Conservation (phyloP, 2,329 filamentous ascomycete species). For the Arachnomyces sp. region DNA sequence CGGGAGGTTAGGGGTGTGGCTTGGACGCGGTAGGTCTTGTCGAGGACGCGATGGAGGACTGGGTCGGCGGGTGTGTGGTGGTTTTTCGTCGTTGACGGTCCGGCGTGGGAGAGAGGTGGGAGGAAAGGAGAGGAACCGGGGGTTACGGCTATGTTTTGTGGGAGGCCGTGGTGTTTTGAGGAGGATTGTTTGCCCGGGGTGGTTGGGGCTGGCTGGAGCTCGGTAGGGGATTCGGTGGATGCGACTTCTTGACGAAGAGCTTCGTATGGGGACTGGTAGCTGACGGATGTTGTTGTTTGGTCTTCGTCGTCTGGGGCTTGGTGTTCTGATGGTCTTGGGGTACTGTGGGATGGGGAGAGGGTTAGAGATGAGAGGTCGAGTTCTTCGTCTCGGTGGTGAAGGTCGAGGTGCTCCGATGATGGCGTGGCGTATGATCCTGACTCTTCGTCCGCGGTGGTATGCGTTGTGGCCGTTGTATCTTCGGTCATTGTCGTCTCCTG, state of each 20-base stretch:
- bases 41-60: constrained; percentile 80
- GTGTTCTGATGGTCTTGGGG: constrained; percentile 31
- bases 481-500: constrained; percentile 46
- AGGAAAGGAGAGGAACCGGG: constrained; percentile 52
- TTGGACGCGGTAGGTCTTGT: constrained; percentile 91
- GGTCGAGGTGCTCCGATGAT: constrained; percentile 25
- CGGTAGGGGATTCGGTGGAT: constrained; percentile 30
- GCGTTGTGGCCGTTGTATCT: constrained; percentile 48
- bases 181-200: constrained; percentile 28
- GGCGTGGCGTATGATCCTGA: constrained; percentile 36
- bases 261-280: constrained; percentile 71
- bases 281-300: constrained; percentile 34
- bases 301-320: constrained; percentile 28
- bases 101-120: constrained; percentile 41
- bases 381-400: constrained; percentile 33
- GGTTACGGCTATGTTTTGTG: constrained; percentile 53
- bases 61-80: constrained; percentile 52
- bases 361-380: constrained; percentile 38
- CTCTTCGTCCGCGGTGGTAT: constrained; percentile 36
- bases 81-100: constrained; percentile 33
- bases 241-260: constrained; percentile 60
- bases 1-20: constrained; percentile 64
- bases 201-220: constrained; percentile 28
- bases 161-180: constrained; percentile 16
- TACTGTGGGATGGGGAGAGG: constrained; percentile 41